Conservation (phyloP, 2,329 filamentous ascomycete genomes). For the Emergomyces pasteurianus region DNA sequence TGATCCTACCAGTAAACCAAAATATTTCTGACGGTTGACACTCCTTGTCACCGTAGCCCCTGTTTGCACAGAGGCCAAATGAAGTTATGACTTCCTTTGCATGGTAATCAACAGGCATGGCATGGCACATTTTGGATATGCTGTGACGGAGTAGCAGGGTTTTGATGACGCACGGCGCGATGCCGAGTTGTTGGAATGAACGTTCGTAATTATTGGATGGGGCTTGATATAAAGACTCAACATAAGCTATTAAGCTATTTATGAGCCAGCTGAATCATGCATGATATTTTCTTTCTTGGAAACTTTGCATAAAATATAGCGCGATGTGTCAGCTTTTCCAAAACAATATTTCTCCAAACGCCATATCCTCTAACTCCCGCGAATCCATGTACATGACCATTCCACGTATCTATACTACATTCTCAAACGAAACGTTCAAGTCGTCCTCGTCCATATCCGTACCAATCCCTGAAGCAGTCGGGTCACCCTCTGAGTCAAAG, state of each 20-base stretch:
- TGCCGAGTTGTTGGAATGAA: not conserved
- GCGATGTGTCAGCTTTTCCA: not conserved
- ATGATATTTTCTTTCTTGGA: too few species aligned
- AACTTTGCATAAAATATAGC: not conserved
- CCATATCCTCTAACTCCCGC: not conserved
- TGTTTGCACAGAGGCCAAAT: not conserved
- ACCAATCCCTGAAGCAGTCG: slow-evolving; percentile 37
- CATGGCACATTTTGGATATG: not conserved
- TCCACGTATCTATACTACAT: slow-evolving; percentile 41
- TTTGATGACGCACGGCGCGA: not conserved
- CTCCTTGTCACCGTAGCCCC: not conserved
- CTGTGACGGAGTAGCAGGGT: not conserved
- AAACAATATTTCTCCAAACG: not conserved
- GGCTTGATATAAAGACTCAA: not conserved
- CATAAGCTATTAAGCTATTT: not conserved
- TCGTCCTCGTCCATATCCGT: slow-evolving; percentile 52
- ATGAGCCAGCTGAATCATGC: not conserved
- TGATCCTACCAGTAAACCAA: not conserved
- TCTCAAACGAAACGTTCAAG: slow-evolving; percentile 67
- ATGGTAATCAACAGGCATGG: not conserved
- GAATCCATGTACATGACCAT: not conserved
- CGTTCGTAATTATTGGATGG: not conserved
- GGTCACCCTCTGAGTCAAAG: slow-evolving; percentile 41
- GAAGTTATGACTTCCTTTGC: not conserved
- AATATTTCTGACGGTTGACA: not conserved